Conservation (phyloP, 1,284 basidiomycete genomes). For the Hymenochaete sp. region DNA sequence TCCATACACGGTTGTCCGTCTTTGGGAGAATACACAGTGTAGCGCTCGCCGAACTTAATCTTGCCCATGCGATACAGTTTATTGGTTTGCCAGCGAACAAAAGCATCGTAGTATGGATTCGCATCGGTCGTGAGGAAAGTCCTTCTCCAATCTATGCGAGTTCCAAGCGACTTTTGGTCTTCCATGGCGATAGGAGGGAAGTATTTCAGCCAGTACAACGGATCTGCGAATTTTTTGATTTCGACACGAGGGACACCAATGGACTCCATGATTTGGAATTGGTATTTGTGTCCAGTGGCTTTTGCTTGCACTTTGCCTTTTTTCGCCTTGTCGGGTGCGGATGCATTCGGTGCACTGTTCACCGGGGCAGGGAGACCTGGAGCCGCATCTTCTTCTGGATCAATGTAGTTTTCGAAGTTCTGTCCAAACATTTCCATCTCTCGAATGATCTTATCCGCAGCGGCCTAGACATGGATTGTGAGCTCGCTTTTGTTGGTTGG, state of each 20-base stretch:
- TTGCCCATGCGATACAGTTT: slow-evolving; percentile 80
- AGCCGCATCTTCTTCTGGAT: slow-evolving; percentile 35
- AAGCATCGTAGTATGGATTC: slow-evolving; percentile 96
- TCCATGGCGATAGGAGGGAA: slow-evolving; percentile 92
- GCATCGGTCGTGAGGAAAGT: slow-evolving; percentile 92
- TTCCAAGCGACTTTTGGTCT: slow-evolving; percentile 84
- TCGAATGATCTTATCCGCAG: slow-evolving; percentile 94
- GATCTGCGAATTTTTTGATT: slow-evolving; percentile 95
- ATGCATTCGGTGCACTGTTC: slow-evolving; percentile 27
- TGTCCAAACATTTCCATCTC: slow-evolving; percentile 96
- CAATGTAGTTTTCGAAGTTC: slow-evolving; percentile 73
- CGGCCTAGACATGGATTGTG: slow-evolving; percentile 45
- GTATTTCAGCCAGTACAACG: slow-evolving; percentile 86
- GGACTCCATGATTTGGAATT: slow-evolving; percentile 98
- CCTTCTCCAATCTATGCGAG: slow-evolving; percentile 96
- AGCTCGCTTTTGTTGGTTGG: neutral
- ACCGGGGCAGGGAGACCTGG: slow-evolving; percentile 27
- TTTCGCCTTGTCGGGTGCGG: slow-evolving; percentile 74
- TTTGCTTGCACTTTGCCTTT: slow-evolving; percentile 96
- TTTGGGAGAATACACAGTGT: slow-evolving; percentile 99
- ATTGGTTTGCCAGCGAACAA: slow-evolving; percentile 98
- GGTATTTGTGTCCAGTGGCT: slow-evolving; percentile 89
- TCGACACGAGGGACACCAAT: slow-evolving; percentile 83
- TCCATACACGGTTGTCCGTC: slow-evolving; percentile 99
- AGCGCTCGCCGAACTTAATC: slow-evolving; percentile 97